These are phyloP conservation scores for Yamadazyma scolyti DNA, from an alignment of 805 yeast species.

Conservation along the genomic window DNA sequence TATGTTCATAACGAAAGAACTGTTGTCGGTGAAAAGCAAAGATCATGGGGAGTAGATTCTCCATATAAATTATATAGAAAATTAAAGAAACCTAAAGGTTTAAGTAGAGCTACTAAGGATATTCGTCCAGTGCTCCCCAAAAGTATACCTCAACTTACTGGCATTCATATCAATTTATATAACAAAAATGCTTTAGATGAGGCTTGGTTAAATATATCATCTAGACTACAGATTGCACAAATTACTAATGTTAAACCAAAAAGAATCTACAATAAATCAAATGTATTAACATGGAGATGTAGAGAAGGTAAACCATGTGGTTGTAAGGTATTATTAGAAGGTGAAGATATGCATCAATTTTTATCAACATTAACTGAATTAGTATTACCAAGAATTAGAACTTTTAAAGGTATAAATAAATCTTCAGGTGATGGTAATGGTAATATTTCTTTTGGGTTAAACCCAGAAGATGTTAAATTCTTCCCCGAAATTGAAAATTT, in stretches of 20 bases:
- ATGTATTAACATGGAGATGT: slow-evolving; percentile 81
- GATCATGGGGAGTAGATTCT: slow-evolving; percentile 83
- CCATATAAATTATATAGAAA: slow-evolving; percentile 89
- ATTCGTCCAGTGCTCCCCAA: slow-evolving; percentile 60
- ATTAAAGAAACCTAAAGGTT: slow-evolving; percentile 70
- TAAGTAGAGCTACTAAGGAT: slow-evolving; percentile 69
- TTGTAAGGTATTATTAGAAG: slow-evolving; percentile 72
- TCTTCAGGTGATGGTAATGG: slow-evolving; percentile 83
- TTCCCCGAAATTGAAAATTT: slow-evolving; percentile 94
- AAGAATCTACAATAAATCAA: slow-evolving; percentile 68
- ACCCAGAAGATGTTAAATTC: slow-evolving; percentile 67
- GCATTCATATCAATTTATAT: slow-evolving; percentile 73
- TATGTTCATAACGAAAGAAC: slow-evolving; percentile 62
- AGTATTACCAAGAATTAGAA: slow-evolving; percentile 89
- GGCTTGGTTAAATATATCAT: slow-evolving; percentile 69
- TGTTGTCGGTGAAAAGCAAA: slow-evolving; percentile 62
- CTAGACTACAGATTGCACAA: slow-evolving; percentile 80
- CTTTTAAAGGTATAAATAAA: slow-evolving; percentile 74
- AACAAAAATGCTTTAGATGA: slow-evolving; percentile 69
- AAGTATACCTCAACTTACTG: slow-evolving; percentile 68
- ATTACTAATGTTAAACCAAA: slow-evolving; percentile 88
- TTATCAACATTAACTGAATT: slow-evolving; percentile 82
- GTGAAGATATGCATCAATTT: slow-evolving; percentile 83
- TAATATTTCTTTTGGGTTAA: slow-evolving; percentile 79
- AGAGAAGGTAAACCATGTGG: slow-evolving; percentile 91